phyloP scores from a whole-genome alignment of 2,329 filamentous ascomycete species.

The Cercospora sp. region DNA sequence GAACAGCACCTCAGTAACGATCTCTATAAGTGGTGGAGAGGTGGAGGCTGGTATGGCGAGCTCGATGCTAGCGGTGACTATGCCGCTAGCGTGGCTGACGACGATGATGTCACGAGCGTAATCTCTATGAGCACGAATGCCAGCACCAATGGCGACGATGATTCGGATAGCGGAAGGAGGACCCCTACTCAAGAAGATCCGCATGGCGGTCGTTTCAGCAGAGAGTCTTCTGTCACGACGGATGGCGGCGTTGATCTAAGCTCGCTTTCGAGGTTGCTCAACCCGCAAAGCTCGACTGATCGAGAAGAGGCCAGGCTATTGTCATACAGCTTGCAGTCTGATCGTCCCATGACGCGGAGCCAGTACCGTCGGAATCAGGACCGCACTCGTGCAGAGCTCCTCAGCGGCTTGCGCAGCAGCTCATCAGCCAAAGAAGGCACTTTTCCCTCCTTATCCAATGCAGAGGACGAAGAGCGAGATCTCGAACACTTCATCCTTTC shows the following conservation, averaged over 20 bases:
- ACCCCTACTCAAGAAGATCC: slow-evolving; percentile 73
- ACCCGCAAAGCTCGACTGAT: slow-evolving; percentile 75
- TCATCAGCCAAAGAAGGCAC: slow-evolving; percentile 37
- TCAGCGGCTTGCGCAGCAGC: slow-evolving; percentile 48
- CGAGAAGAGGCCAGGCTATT: slow-evolving; percentile 78
- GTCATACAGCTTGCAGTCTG: slow-evolving; percentile 72
- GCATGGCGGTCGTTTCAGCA: slow-evolving; percentile 38
- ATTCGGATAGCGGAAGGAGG: slow-evolving; percentile 56
- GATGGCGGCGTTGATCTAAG: slow-evolving; percentile 41
- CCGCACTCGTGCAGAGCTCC: slow-evolving; percentile 67
- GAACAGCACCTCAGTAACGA: slow-evolving; percentile 70
- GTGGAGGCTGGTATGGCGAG: slow-evolving; percentile 81
- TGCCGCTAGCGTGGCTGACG: slow-evolving; percentile 58
- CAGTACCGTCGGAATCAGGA: slow-evolving; percentile 69
- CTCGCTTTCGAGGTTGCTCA: slow-evolving; percentile 73
- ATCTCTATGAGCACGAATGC: slow-evolving; percentile 61
- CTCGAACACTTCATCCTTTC: slow-evolving; percentile 62
- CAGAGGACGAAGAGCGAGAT: slow-evolving; percentile 58
- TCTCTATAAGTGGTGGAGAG: slow-evolving; percentile 82
- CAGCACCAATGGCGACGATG: slow-evolving; percentile 48
- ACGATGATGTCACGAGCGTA: slow-evolving; percentile 75
- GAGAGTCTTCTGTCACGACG: slow-evolving; percentile 58
- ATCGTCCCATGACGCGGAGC: slow-evolving; percentile 76
- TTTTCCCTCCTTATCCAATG: neutral
- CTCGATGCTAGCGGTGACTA: slow-evolving; percentile 81